phyloP scores from a whole-genome alignment of 805 yeast genomes.

The Saccharomycopsis fibuligera region DNA sequence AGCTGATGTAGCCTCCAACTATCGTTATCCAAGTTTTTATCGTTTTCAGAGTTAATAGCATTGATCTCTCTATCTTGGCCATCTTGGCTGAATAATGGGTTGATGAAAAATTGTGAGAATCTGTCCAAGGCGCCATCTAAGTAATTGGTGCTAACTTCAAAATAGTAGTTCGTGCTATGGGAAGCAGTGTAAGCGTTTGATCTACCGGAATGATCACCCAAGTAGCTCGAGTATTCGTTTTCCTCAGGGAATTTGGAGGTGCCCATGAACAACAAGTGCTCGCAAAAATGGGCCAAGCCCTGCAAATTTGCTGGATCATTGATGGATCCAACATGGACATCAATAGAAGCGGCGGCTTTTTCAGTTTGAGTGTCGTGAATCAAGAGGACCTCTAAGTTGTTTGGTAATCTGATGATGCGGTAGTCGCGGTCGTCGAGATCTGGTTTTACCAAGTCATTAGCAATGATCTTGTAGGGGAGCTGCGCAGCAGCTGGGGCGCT shows the following conservation, averaged over 20 bases:
- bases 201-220: slow-evolving; percentile 79
- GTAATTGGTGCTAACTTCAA: slow-evolving; percentile 71
- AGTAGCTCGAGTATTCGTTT: slow-evolving; percentile 67
- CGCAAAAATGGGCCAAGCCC: slow-evolving; percentile 77
- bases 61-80: slow-evolving; percentile 88
- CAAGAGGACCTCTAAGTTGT: slow-evolving; percentile 52
- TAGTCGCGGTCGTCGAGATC: slow-evolving; percentile 70
- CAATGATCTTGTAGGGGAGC: not conserved
- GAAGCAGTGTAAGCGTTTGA: slow-evolving; percentile 91
- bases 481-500: not conserved
- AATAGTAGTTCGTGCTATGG: slow-evolving; percentile 84
- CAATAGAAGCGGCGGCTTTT: slow-evolving; percentile 72
- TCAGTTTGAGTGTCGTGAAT: slow-evolving; percentile 67
- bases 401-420: slow-evolving; percentile 53
- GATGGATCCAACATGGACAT: slow-evolving; percentile 72
- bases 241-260: slow-evolving; percentile 72
- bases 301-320: slow-evolving; percentile 58
- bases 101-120: slow-evolving; percentile 85
- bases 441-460: slow-evolving; percentile 33
- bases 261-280: slow-evolving; percentile 74
- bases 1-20: slow-evolving; percentile 83
- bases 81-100: slow-evolving; percentile 55
- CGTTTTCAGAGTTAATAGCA: slow-evolving; percentile 95
- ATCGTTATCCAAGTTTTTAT: slow-evolving; percentile 87
- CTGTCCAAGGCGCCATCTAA: slow-evolving; percentile 86